Percentiles rank a stretch among this genome's conserved stretches.
Conservation (phyloP, 1,139 yeast genomes). For the Meyerozyma athensensis region DNA sequence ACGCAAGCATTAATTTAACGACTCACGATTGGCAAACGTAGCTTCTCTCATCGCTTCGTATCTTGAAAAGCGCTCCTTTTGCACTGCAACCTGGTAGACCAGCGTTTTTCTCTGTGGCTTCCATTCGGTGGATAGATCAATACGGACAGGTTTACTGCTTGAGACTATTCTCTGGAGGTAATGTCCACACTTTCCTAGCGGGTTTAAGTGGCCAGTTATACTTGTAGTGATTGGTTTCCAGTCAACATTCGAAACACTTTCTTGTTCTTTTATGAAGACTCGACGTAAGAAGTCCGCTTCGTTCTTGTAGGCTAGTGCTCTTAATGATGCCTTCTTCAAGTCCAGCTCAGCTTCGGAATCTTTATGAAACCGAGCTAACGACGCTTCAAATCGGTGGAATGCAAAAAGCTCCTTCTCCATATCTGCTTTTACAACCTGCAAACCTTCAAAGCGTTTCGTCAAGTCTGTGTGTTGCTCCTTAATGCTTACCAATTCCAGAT, state of each 20-base stretch:
- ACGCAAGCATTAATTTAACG: background rate
- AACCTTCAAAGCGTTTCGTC: background rate
- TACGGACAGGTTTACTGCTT: background rate
- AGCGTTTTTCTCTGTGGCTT: background rate
- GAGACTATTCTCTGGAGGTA: background rate
- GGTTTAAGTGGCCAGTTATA: background rate
- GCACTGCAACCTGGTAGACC: background rate
- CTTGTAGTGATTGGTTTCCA: background rate
- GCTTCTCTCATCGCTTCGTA: constrained; percentile 1
- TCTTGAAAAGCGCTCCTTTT: background rate
- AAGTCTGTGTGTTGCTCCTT: background rate
- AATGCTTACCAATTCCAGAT: background rate
- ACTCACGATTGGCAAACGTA: background rate
- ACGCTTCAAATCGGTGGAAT: background rate
- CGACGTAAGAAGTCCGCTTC: background rate
- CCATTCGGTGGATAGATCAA: background rate
- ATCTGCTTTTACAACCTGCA: background rate
- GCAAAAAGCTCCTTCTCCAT: background rate
- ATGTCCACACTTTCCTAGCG: background rate
- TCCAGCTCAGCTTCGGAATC: background rate
- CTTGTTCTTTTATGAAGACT: background rate
- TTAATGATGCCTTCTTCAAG: background rate
- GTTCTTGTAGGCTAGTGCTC: background rate
- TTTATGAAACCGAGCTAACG: background rate
- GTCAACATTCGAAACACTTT: background rate